Evolutionary conservation across 345 rosid species (phyloP), one percentile per base, ranked within the genome.

Genomic region (Hibiscus syriacus): DNA sequence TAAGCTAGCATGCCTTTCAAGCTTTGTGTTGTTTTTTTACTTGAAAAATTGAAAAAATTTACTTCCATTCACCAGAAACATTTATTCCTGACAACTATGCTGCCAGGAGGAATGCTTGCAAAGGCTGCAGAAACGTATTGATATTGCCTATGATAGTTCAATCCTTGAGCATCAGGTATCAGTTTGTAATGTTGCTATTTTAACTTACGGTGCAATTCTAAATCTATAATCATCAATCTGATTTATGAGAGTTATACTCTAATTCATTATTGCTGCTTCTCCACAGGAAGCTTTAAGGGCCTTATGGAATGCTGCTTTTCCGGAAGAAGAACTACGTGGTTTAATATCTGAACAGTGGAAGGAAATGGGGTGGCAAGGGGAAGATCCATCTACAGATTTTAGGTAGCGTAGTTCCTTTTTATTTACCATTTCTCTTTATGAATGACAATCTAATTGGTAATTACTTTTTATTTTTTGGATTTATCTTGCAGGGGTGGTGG

Each of bases 341-440:
- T 74, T 94, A 69, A 84, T 92, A 84, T 88, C 99, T 66, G 98
- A 94, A 80, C 99, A 92, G 70, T 94, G 99, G 99, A 94, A 94
- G 80, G 97, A 90, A 86, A 94, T 94, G 99, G 99, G 99, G 59
- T 94, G 99, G 99, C 99, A 92, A 79, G 99, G 99, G 57, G 92
- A 92, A 82, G 99, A 94, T 78, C 99, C 99, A 32, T 91, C 99
- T 39, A 92, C 99, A 58, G 99, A 94, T 81, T 94, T 94, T 86
- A 84, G 99, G 99, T 92, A 71, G 66, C 29, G 4, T 20, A 32
- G 27, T 46, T 68, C 45, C 54, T 25, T 45, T 5, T 29, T 49
- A 58, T 27, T 26, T 20, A 1, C 38, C 26, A 4, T 27, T 65
- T 57, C 68, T 68, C 66, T 63, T 41, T 67, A 22, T 48, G 8